Percentiles rank a stretch among this genome's conserved stretches.
Evolutionary conservation across 768 basidiomycete species (phyloP).

Genomic region (Suillus ampliporus): DNA sequence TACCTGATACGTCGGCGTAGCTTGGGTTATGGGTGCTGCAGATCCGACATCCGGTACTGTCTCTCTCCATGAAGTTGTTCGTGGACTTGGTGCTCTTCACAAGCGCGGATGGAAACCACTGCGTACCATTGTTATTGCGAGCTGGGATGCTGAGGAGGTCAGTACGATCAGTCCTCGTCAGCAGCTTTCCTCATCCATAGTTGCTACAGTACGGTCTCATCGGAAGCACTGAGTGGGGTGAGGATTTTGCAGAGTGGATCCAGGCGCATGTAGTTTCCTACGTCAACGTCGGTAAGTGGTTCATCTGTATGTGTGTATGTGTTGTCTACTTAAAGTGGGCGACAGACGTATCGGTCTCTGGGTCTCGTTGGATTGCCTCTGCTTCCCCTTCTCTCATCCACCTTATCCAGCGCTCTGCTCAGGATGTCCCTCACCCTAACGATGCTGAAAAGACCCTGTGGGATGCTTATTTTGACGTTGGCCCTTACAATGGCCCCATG

Average conservation of each 20-base stretch:
- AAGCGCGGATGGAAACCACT: conserved; percentile 70
- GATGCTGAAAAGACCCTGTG: conserved; percentile 57
- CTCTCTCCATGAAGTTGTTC: conserved; percentile 58
- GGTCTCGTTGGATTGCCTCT: conserved; percentile 51
- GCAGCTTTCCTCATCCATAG: conserved; percentile 10
- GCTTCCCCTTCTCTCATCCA: conserved; percentile 73
- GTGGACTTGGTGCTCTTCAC: conserved; percentile 57
- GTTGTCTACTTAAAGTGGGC: conserved; percentile 10
- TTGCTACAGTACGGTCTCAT: conserved; percentile 63
- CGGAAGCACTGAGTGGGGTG: conserved; percentile 93
- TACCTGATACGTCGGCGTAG: conserved; percentile 16
- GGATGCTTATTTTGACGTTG: conserved; percentile 61
- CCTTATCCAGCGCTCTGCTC: conserved; percentile 57
- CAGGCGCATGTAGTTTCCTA: conserved; percentile 83
- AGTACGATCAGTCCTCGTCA: conserved; percentile 11
- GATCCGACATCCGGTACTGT: conserved; percentile 65
- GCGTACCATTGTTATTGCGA: conserved; percentile 74
- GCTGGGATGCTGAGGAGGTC: conserved; percentile 83
- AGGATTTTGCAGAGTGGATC: conserved; percentile 88
- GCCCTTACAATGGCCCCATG: conserved; percentile 49
- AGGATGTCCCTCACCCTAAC: conserved; percentile 62
- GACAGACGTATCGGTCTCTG: conserved; percentile 59
- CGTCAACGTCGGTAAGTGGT: conserved; percentile 69
- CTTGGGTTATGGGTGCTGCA: conserved; percentile 54
- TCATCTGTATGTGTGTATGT: conserved; percentile 6